Conservation (phyloP, 257 asterid genomes). For the Galeopsis tetrahit region DNA sequence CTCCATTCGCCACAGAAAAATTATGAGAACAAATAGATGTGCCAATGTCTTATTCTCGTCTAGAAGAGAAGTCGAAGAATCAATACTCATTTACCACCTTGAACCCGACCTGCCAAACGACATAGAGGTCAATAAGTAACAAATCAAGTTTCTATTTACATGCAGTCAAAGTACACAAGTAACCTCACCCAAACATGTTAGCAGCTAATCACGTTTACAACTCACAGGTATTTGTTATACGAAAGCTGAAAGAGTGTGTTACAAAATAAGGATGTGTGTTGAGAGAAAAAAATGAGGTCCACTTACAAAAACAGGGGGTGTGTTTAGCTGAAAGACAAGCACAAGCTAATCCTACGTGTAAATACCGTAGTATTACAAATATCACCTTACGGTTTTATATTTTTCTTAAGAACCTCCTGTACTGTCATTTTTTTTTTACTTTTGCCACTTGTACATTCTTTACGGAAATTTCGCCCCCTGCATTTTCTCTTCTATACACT, state of each 20-base stretch:
- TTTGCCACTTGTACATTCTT: background rate
- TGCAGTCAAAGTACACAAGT: too few relatives aligned
- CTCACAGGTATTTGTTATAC: background rate
- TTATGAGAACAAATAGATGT: slow-evolving; percentile 45
- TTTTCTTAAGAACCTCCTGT: background rate
- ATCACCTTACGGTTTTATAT: background rate
- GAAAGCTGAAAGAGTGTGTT: background rate
- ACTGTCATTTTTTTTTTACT: background rate
- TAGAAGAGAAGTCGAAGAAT: slow-evolving; percentile 45
- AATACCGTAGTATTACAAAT: too few relatives aligned
- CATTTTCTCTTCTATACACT: too few relatives aligned
- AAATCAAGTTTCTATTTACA: too few relatives aligned
- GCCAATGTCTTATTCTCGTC: slow-evolving; percentile 62
- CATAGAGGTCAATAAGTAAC: background rate
- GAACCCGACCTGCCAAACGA: slow-evolving; percentile 73
- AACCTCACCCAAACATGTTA: background rate
- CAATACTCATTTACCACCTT: slow-evolving; percentile 70
- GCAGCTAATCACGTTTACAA: background rate
- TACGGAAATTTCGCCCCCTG: background rate
- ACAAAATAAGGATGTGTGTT: background rate
- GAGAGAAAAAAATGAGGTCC: background rate
- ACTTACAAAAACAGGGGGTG: background rate
- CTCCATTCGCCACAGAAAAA: slow-evolving; percentile 63
- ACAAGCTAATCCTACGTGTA: too few relatives aligned
- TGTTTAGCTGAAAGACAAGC: background rate